Base-by-base conservation (phyloP, 2,329 filamentous ascomycete species). In the Aspergillus fructus region DNA sequence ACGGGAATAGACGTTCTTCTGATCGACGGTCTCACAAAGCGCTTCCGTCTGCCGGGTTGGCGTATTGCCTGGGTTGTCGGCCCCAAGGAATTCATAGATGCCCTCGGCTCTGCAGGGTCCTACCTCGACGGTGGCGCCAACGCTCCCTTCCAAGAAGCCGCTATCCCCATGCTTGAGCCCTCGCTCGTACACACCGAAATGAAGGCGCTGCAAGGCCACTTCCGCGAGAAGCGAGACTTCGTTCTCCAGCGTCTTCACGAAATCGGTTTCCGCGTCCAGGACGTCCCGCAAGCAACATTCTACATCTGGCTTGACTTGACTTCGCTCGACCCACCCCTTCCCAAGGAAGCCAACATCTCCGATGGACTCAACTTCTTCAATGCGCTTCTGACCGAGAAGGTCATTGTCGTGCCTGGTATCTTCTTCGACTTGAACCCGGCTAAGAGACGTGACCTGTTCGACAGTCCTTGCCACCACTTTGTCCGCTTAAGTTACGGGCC, bases 311-410 rank as follows among this genome's bases (percentile, higher is more conserved):
- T 89, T 21, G 85, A 88, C 63, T 72, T 87, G 54, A 81, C 72
- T 30, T 75, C 74, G 2, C 64, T 79, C 24, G 72, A 78, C 6
- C 77, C 76, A 4, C 76, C 76, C 82, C 77, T 86, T 84, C 66
- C 87, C 81, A 74, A 62, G 15, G 66, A 73, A 55, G 73, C 93
- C 0, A 84, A 87, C 60, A 96, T 97, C 73, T 88, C 89, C 59
- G 93, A 97, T 72, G 93, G 93, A 8, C 80, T 97, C 69, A 96
- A 96, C 79, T 97, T 97, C 83, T 97, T 97, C 85, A 87, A 94
- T 73, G 92, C 92, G 30, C 94, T 94, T 71, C 80, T 97, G 45
- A 86, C 90, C 69, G 92, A 97, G 81, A 96, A 96, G 82, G 91
- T 96, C 64, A 97, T 97, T 70, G 92, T 97, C 17, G 93, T 97